Evolutionary conservation across 2,329 filamentous ascomycete species (phyloP), one percentile per base, ranked within the genome.

Genomic region (Alternaria arborescens): DNA sequence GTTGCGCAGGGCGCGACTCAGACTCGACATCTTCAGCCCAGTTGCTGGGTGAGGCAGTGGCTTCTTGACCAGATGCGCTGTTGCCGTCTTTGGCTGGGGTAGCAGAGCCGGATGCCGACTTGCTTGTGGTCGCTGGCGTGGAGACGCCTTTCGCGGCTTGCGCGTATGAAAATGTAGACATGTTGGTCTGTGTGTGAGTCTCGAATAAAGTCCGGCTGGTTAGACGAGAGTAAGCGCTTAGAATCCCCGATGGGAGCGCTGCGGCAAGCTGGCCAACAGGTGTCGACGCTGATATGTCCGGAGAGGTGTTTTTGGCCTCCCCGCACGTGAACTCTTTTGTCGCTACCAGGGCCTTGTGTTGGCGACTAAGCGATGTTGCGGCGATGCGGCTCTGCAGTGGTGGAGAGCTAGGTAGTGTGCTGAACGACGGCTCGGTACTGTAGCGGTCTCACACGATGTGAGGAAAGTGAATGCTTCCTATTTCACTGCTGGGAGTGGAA

Each of bases 141-240:
- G 86, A 82, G 72, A 90, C 87, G 74, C 94, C 93, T 80, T 95
- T 95, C 61, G 94, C 94, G 76, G 94, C 94, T 85, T 97, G 93
- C 73, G 94, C 94, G 80, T 98, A 98, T 61, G 94, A 97, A 78
- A 97, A 97, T 34, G 87, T 84, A 42, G 77, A 66, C 76, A 78
- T 78, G 51, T 60, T 65, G 60, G 52, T 42, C 60, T 42, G 28
- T 38, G 26, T 54, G 38, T 61, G 55, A 43, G 34, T 60, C 63
- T 62, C 54, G 32, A 28, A 36, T 55, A 36, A 54, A 32, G 36
- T 53, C 44, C 36, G 34, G 55, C 48, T 61, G 52, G 52, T 48
- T 43, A 55, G 48, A 38, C 43, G 55, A 64, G 61, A 54, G 36
- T 48, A 58, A 46, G 65, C 61, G 71, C 65, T 70, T 51, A 58